Conservation (phyloP, 306 rosid species). For the Purshia tridentata region DNA sequence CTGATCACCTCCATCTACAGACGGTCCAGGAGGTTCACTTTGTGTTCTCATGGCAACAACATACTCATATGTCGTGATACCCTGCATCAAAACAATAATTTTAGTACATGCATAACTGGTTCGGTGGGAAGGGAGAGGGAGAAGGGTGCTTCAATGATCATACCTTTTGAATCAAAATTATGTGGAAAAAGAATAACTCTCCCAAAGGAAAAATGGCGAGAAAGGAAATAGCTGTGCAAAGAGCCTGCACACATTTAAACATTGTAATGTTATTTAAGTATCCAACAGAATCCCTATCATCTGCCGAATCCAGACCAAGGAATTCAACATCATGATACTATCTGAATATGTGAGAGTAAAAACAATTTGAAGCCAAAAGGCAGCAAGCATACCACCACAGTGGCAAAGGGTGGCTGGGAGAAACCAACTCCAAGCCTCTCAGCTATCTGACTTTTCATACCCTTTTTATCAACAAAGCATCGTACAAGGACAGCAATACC, state of each 20-base stretch:
- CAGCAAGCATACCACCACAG: slow-evolving; percentile 56
- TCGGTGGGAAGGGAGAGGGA: slow-evolving; percentile 1
- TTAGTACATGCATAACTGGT: slow-evolving; percentile 1
- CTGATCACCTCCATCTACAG: slow-evolving; percentile 73
- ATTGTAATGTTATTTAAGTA: background rate
- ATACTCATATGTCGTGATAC: slow-evolving; percentile 83
- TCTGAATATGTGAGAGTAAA: background rate
- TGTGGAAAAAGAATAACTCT: slow-evolving; percentile 79
- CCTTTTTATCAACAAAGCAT: slow-evolving; percentile 74
- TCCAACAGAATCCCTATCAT: background rate
- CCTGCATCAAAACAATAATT: slow-evolving; percentile 38
- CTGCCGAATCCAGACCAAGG: background rate
- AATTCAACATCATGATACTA: background rate
- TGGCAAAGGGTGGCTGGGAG: slow-evolving; percentile 64
- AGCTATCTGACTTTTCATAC: slow-evolving; percentile 58
- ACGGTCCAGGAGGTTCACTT: slow-evolving; percentile 78
- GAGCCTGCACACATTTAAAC: slow-evolving; percentile 45
- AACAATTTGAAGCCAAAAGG: slow-evolving; percentile 15
- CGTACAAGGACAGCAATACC: slow-evolving; percentile 75
- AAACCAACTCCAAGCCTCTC: slow-evolving; percentile 80
- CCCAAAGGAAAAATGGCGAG: slow-evolving; percentile 73
- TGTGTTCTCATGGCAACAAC: slow-evolving; percentile 84
- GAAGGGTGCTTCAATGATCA: slow-evolving; percentile 3
- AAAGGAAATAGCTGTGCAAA: slow-evolving; percentile 74
- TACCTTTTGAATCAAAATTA: slow-evolving; percentile 81